These are phyloP conservation scores for Ceratocystiopsis brevicomis DNA, from an alignment of 2,329 filamentous ascomycete species.

Conservation along the genomic window DNA sequence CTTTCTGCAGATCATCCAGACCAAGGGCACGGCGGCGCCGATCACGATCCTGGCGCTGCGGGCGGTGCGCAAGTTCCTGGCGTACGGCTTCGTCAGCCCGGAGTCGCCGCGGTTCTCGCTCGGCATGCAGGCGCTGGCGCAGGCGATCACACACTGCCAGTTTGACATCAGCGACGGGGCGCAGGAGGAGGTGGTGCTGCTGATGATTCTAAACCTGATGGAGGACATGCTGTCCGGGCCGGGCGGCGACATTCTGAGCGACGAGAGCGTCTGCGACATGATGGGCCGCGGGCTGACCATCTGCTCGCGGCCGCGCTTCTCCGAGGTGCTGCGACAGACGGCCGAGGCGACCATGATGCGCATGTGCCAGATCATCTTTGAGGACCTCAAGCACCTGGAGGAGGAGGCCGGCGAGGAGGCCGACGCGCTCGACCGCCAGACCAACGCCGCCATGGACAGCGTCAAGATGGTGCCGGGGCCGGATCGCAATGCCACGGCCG, in stretches of 20 bases:
- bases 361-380: constrained; percentile 98
- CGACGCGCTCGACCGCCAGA: constrained; percentile 45
- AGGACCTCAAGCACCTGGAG: constrained; percentile 73
- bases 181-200: constrained; percentile 83
- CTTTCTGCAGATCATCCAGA: constrained; percentile 90
- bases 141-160: constrained; percentile 89
- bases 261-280: constrained; percentile 98
- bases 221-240: constrained; percentile 93
- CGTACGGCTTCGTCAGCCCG: constrained; percentile 76
- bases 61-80: constrained; percentile 88
- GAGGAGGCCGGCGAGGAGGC: constrained; percentile 51
- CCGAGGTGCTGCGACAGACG: constrained; percentile 72
- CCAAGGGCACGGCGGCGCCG: constrained; percentile 84
- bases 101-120: constrained; percentile 73
- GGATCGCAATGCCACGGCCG: constrained; percentile 17
- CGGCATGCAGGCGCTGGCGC: constrained; percentile 86
- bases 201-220: constrained; percentile 93
- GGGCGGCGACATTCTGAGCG: constrained; percentile 80
- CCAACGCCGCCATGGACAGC: constrained; percentile 49
- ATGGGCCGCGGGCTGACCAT: constrained; percentile 96
- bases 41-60: constrained; percentile 90
- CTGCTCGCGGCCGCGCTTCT: constrained; percentile 84
- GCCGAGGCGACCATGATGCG: constrained; percentile 95
- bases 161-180: constrained; percentile 93
- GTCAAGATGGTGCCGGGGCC: constrained; percentile 71